Evolutionary conservation across 2,329 filamentous ascomycete genomes (phyloP).

Genomic region (Fusarium zealandicum): DNA sequence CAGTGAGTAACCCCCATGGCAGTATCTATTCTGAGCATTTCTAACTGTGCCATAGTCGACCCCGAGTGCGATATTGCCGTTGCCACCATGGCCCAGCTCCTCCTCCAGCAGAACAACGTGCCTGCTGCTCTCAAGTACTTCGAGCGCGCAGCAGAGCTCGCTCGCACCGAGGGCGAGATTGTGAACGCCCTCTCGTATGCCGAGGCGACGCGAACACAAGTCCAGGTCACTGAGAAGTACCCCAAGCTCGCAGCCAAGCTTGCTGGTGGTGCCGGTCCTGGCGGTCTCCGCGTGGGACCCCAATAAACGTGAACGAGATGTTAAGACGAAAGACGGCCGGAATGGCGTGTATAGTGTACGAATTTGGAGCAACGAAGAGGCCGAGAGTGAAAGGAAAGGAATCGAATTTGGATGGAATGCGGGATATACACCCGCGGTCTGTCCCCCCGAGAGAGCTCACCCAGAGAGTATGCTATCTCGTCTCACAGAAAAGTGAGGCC

Average conservation of each 20-base stretch:
- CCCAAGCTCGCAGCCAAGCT: slow-evolving; percentile 79
- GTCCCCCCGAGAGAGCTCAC: slow-evolving; percentile 24
- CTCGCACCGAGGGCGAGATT: slow-evolving; percentile 92
- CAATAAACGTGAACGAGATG: slow-evolving; percentile 40
- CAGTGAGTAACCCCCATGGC: slow-evolving; percentile 66
- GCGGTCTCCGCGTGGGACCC: slow-evolving; percentile 48
- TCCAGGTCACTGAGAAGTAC: slow-evolving; percentile 89
- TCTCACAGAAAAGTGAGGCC: slow-evolving; percentile 37
- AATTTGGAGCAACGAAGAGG: slow-evolving; percentile 34
- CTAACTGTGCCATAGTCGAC: slow-evolving; percentile 72
- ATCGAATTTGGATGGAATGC: slow-evolving; percentile 30
- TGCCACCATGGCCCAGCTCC: slow-evolving; percentile 96
- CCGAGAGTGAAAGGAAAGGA: slow-evolving; percentile 25
- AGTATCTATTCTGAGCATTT: slow-evolving; percentile 7
- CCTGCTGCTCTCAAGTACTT: slow-evolving; percentile 96
- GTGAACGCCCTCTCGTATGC: slow-evolving; percentile 96
- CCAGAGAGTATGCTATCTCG: slow-evolving; percentile 29
- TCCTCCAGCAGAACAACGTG: slow-evolving; percentile 97
- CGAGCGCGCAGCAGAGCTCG: slow-evolving; percentile 92
- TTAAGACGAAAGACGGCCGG: slow-evolving; percentile 28
- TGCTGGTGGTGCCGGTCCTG: slow-evolving; percentile 47
- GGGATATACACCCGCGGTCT: slow-evolving; percentile 19
- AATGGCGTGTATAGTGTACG: slow-evolving; percentile 42
- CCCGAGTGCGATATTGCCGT: slow-evolving; percentile 99
- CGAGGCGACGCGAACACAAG: slow-evolving; percentile 93